Base-by-base conservation (phyloP, 345 rosid species). In the Populus simonii region DNA sequence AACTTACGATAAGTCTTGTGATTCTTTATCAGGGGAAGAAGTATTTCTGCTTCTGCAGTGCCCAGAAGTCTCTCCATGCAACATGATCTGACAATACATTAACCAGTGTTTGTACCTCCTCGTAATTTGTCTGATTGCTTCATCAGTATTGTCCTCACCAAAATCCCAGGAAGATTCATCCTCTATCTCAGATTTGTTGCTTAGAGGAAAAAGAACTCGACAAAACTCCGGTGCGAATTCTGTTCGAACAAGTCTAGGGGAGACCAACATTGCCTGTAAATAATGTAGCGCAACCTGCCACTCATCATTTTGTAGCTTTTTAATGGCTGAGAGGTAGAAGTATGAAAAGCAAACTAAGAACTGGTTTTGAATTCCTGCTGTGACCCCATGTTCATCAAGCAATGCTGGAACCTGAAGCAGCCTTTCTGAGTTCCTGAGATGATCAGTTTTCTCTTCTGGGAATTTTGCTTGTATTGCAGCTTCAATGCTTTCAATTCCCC, bases 371-470 rank as follows among this genome's bases (percentile, higher is more conserved):
- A 93, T 84, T 72, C 97, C 93, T 20, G 92, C 85, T 9, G 94
- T 91, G 57, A 71, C 74, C 73, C 89, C 97, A 51, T 85, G 86
- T 72, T 92, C 97, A 8, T 90, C 94, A 72, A 93, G 92, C 86
- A 93, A 88, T 22, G 98, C 98, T 1, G 98, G 98, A 27, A 88
- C 89, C 84, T 94, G 98, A 69, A 93, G 97, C 95, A 89, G 81
- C 76, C 79, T 83, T 89, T 94, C 98, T 3, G 95, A 83, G 69
- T 89, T 88, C 66, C 70, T 79, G 16, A 92, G 72, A 74, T 66
- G 68, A 41, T 73, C 62, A 12, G 74, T 43, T 51, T 78, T 85
- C 79, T 88, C 88, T 59, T 84, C 90, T 0, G 84, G 75, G 38
- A 57, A 73, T 45, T 82, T 81, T 1, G 84, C 85, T 25, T 78